Evolutionary conservation across 345 rosid species (phyloP), one percentile per base, ranked within the genome.

Genomic region (Ceriops decandra): DNA sequence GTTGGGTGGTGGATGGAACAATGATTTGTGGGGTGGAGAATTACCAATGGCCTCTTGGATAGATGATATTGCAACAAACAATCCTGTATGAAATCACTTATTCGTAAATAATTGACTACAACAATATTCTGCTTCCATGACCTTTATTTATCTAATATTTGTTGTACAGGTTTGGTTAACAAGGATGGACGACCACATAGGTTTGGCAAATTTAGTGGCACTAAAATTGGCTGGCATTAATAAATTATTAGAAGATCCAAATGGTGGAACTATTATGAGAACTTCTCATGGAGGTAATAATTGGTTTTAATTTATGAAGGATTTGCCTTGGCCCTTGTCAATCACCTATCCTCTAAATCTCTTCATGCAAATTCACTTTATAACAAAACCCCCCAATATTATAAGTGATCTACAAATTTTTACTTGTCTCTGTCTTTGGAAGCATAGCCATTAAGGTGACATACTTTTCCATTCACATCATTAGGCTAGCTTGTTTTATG

Each of bases 1-100:
- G 60, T 68, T 90, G 66, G 98, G 98, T 72, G 91, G 97, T 57
- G 92, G 97, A 72, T 93, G 98, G 98, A 93, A 93, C 85, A 90
- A 93, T 82, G 92, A 86, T 75, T 79, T 86, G 21, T 93, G 97
- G 98, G 98, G 96, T 71, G 98, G 98, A 71, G 96, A 90, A 75
- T 72, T 83, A 57, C 97, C 98, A 6, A 62, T 74, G 59, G 91
- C 88, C 26, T 85, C 95, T 20, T 93, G 96, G 97, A 74, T 93
- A 57, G 96, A 93, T 72, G 90, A 87, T 66, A 67, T 89, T 72
- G 84, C 97, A 7, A 74, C 90, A 65, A 30, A 71, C 36, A 87
- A 89, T 82, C 98, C 98, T 68, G 98, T 93, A 79, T 76, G 80
- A 71, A 62, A 57, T 75, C 20, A 9, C 57, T 57, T 15, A 20